Base-by-base conservation (phyloP, 805 yeast species). In the Vanderwaltozyma tropicalis region DNA sequence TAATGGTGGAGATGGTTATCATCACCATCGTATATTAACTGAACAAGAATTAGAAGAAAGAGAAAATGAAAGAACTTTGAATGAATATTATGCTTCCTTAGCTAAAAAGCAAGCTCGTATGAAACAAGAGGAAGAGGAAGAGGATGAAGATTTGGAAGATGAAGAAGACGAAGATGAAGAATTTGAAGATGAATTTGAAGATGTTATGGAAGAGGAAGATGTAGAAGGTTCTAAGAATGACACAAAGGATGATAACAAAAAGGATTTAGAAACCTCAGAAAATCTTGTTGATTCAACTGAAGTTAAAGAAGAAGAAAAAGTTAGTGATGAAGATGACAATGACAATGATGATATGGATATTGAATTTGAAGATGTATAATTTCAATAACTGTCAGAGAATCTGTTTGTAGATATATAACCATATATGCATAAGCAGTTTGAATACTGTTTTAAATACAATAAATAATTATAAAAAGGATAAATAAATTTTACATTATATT, bases 11-110 rank as follows among this genome's bases (percentile, higher is more conserved):
- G 35, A 46, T 38, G 28, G 36, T 35, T 38, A 48, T 46, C 40
- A 44, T 39, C 42, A 43, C 32, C 47, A 46, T 36, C 47, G 49
- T 37, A 43, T 40, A 16, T 40, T 53, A 40, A 43, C 57, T 12
- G 60, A 57, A 34, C 51, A 65, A 31, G 70, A 66, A 33, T 53
- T 66, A n/a, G 73, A 74, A 48, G 78, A 80, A 40, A 66, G 71
- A 47, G 82, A 78, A 55, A 78, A 79, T 27, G 80, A 80, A 58
- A 84, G 78, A 48, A 85, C 86, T 2, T 59, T 77, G 48, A 70
- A 75, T n/a, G 78, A 76, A 14, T 84, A 83, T 54, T 84, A 84
- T 54, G 86, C 86, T 9, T 77, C 79, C 47, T 67, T 83, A 57
- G 86, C 83, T 9, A 76, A 74, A 44, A 70, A 77, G 48, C 82